Evolutionary conservation across 225 moss, liverwort and hornwort species (phyloP).

Genomic region (Rhytidiadelphus loreus): DNA sequence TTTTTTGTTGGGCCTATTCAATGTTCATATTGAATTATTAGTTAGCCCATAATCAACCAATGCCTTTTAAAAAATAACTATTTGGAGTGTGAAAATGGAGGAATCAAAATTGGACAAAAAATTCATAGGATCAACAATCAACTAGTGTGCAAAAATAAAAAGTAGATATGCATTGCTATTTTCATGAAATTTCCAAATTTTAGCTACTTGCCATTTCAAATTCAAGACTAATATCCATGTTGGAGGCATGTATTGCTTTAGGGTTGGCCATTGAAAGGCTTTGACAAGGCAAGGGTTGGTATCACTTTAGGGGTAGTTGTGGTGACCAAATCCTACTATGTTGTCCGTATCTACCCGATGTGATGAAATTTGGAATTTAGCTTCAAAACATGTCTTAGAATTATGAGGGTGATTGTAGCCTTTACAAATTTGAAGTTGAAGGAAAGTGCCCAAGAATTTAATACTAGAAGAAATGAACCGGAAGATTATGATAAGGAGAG

Average conservation of each 20-base stretch:
- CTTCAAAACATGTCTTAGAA: not conserved
- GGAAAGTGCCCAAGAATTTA: not conserved
- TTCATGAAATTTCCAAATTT: not conserved
- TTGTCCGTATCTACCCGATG: rapidly evolving
- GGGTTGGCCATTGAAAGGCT: too few species aligned
- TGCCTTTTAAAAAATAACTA: not conserved
- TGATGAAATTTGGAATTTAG: not conserved
- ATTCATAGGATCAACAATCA: not conserved
- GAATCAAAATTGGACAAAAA: not conserved
- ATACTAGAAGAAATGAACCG: rapidly evolving
- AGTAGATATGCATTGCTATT: not conserved
- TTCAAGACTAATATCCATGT: rapidly evolving
- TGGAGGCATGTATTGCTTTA: not conserved
- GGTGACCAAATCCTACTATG: not conserved
- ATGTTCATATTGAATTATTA: rapidly evolving
- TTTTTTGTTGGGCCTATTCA: not conserved
- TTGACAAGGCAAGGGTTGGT: too few species aligned
- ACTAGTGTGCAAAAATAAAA: not conserved
- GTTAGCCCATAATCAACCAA: rapidly evolving
- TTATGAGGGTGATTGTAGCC: not conserved
- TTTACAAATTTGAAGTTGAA: not conserved
- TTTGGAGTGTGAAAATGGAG: not conserved
- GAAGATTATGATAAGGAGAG: not conserved
- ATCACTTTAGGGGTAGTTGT: too few species aligned
- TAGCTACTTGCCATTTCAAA: not conserved